A percentile compares a stretch with the other conserved stretches of the same genome.
These are phyloP conservation scores for Mycosarcoma mackinlayi DNA, from an alignment of 1,284 basidiomycete species.

Conservation along the genomic window DNA sequence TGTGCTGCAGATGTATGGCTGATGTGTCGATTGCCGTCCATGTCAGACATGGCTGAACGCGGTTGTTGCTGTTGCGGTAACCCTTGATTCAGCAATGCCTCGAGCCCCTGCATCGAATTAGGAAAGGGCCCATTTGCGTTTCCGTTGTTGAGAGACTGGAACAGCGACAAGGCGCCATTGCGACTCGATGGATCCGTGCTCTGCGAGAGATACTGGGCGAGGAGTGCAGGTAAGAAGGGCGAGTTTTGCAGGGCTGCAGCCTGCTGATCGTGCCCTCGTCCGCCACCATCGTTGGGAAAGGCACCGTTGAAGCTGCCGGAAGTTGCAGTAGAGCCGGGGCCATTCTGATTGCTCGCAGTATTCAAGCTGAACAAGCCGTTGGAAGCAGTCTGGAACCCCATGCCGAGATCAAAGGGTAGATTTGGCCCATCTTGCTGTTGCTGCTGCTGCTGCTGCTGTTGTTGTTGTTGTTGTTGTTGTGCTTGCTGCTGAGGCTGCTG, in stretches of 20 bases:
- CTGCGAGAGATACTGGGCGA: slow-evolving; percentile 48
- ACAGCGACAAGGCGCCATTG: slow-evolving; percentile 32
- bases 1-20: slow-evolving; percentile 9
- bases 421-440: slow-evolving; percentile 8
- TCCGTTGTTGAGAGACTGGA: slow-evolving; percentile 35
- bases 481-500: slow-evolving; percentile 14
- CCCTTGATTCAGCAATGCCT: slow-evolving; percentile 26
- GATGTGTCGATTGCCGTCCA: slow-evolving; percentile 10
- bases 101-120: slow-evolving; percentile 24
- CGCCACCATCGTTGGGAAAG: slow-evolving; percentile 16
- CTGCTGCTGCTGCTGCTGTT: no score
- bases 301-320: slow-evolving; percentile 19
- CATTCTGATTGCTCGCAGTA: slow-evolving; percentile 4
- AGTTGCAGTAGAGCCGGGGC: slow-evolving; percentile 2
- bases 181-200: slow-evolving; percentile 22
- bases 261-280: slow-evolving; percentile 11
- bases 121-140: slow-evolving; percentile 12
- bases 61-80: slow-evolving; percentile 18
- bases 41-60: slow-evolving; percentile 14
- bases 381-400: slow-evolving; percentile 20
- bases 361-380: slow-evolving; percentile 24
- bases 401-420: slow-evolving; percentile 29
- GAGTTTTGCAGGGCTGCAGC: slow-evolving; percentile 14
- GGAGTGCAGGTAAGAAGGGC: slow-evolving; percentile 37
- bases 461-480: slow-evolving; percentile 6